Base-by-base conservation (phyloP, 1,139 yeast species). In the Chernovozyma aurita region DNA sequence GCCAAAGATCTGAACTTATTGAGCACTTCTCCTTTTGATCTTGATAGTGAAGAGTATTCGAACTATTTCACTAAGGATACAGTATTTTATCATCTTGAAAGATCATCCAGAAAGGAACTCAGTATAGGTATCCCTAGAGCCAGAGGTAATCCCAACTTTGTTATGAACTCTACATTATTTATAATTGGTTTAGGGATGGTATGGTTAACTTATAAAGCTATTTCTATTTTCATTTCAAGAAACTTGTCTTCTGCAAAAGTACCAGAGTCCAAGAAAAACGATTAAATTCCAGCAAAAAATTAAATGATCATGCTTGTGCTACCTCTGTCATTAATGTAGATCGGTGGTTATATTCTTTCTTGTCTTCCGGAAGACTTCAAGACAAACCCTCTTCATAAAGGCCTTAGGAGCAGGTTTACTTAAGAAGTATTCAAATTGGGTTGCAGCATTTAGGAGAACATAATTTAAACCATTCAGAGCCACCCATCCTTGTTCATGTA, bases 61-160 rank as follows among this genome's bases (percentile, higher is more conserved):
- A 47, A 52, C 14, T 65, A 57, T 38, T 70, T 70, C 46, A 65
- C 73, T 11, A 55, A 64, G 15, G 61, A 67, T 41, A 65, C 74
- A 0, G 69, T 65, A 2, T 69, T 66, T 41, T 70, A 65, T 42
- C 72, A 66, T 39, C 49, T 59, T 11, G 34, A 35, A 16, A 40
- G 35, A 27, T 35, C 17, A 21, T 42, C 5, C 31, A 29, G 4
- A 34, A 48, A 12, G 31, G 35, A 12, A n/a, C 39, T 52, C 3
- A 37, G 34, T 5, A 42, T 43, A 12, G 33, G 30, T 3, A 53
- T 61, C 24, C 65, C 65, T 3, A 46, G 47, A 35, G 64, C 55
- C 0, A 35, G 37, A 15, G 40, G 40, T 12, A 24, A 34, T 16
- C 13, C 25, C 2, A 4, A 22, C 11, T 16, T 8, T 5, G 34